phyloP scores from a whole-genome alignment of 345 rosid genomes.

The Eucalyptus shirleyi region DNA sequence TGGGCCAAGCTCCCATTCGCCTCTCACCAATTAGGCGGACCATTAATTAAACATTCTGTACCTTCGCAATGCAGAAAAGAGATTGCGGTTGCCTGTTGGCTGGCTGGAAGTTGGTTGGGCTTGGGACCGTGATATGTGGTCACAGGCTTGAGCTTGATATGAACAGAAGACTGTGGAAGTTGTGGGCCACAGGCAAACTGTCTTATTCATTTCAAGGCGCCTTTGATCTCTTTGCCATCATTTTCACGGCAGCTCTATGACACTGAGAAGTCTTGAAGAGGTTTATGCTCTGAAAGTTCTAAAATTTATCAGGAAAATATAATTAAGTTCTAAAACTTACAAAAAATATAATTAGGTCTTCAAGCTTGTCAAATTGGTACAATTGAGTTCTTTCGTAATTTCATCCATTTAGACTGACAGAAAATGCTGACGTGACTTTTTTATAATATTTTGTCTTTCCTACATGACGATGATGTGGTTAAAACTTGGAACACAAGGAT shows the following conservation, averaged over 20 bases:
- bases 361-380: too few species aligned
- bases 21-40: neutral
- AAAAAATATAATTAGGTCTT: too few species aligned
- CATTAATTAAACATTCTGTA: neutral
- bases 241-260: neutral
- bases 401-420: rapidly evolving
- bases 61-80: neutral
- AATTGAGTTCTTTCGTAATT: too few species aligned
- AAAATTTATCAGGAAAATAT: too few species aligned
- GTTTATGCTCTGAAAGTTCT: too few species aligned
- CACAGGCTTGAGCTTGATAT: neutral
- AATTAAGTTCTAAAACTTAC: too few species aligned
- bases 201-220: neutral
- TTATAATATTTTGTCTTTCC: too few species aligned
- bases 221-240: neutral
- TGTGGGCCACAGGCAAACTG: neutral
- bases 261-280: neutral
- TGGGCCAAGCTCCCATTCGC: neutral
- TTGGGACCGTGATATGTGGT: neutral
- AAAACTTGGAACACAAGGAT: too few species aligned
- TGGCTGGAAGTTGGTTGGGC: neutral
- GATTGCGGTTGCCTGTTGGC: neutral
- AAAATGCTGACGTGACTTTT: too few species aligned
- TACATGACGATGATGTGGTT: too few species aligned
- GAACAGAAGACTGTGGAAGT: neutral